A percentile compares a stretch with the other conserved stretches of the same genome.
Conservation (phyloP, 352 stramenopile genomes). For the Blastocystis sp. region DNA sequence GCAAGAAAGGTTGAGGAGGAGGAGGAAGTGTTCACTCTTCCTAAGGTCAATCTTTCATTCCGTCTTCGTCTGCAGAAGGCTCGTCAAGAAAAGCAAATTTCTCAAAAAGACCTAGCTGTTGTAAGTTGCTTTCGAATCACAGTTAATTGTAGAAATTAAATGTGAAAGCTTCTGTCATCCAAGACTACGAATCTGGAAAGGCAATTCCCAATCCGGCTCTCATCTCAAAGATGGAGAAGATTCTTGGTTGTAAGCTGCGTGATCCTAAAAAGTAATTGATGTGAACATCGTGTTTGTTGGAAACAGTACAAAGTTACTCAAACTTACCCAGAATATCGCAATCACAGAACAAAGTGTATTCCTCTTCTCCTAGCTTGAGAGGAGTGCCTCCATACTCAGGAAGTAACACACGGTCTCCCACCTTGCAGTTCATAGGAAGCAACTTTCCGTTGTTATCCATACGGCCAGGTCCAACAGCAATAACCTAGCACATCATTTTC, state of each 20-base stretch:
- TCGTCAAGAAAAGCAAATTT: constrained; percentile 92
- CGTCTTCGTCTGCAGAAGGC: constrained; percentile 70
- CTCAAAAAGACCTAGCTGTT: constrained; percentile 91
- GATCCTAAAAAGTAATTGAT: constrained; percentile 64
- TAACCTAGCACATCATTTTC: constrained; percentile 1
- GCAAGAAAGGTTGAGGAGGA: constrained; percentile 82
- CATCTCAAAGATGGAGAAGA: constrained; percentile 89
- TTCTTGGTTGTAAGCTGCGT: constrained; percentile 79
- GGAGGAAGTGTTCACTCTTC: constrained; percentile 79
- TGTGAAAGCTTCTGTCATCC: constrained; percentile 90
- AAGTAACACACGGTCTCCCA: constrained; percentile 48
- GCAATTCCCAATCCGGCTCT: constrained; percentile 93
- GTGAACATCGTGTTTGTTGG: neutral
- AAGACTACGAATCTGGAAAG: constrained; percentile 91
- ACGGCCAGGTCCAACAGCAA: constrained; percentile 43
- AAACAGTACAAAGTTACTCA: constrained; percentile 52
- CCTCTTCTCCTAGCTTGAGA: constrained; percentile 47
- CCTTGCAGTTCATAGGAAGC: constrained; percentile 61
- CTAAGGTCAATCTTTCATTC: constrained; percentile 63
- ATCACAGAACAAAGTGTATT: constrained; percentile 60
- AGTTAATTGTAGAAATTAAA: constrained; percentile 71
- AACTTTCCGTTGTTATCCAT: constrained; percentile 59
- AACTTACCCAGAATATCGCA: constrained; percentile 61
- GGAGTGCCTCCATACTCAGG: constrained; percentile 61
- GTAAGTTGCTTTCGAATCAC: constrained; percentile 29